Conservation (phyloP, 371 early-diverging fungal species). For the Blakeslea trispora region DNA sequence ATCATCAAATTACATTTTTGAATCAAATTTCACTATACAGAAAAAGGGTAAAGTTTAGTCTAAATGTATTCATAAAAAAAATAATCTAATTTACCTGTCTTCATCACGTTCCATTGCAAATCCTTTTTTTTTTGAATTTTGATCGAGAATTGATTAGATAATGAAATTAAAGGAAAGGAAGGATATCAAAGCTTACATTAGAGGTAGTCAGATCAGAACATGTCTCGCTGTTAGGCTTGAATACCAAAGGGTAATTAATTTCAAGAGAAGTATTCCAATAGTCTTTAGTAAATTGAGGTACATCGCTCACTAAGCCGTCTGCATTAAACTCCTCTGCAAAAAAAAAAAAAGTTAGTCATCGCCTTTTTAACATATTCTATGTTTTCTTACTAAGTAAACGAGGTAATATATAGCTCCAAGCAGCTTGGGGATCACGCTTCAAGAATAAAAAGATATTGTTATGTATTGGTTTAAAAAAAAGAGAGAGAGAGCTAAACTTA, state of each 20-base stretch:
- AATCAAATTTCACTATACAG: conserved; percentile 25
- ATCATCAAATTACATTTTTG: conserved; percentile 24
- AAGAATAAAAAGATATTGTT: too few relatives aligned
- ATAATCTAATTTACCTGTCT: conserved; percentile 16
- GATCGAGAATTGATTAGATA: too few relatives aligned
- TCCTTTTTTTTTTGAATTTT: too few relatives aligned
- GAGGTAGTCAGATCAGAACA: conserved; percentile 2
- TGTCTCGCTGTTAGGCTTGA: conserved; percentile 12
- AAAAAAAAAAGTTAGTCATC: neutral
- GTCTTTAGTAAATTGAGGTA: conserved; percentile 27
- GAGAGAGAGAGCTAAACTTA: conserved; percentile 5
- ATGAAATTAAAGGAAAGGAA: neutral
- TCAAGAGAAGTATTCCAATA: conserved; percentile 32
- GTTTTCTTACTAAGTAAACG: conserved; percentile 28
- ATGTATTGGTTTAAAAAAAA: neutral
- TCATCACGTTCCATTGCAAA: conserved; percentile 28
- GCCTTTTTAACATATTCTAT: neutral
- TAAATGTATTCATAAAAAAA: neutral
- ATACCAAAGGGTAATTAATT: conserved; percentile 31
- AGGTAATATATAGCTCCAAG: conserved; percentile 34
- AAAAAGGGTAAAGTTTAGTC: neutral
- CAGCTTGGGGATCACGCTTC: conserved; percentile 33
- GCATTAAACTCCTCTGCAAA: conserved; percentile 28
- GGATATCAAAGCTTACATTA: neutral
- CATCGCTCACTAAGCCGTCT: conserved; percentile 28